Conservation (phyloP, 768 basidiomycete genomes). For the Mycena vulgaris region DNA sequence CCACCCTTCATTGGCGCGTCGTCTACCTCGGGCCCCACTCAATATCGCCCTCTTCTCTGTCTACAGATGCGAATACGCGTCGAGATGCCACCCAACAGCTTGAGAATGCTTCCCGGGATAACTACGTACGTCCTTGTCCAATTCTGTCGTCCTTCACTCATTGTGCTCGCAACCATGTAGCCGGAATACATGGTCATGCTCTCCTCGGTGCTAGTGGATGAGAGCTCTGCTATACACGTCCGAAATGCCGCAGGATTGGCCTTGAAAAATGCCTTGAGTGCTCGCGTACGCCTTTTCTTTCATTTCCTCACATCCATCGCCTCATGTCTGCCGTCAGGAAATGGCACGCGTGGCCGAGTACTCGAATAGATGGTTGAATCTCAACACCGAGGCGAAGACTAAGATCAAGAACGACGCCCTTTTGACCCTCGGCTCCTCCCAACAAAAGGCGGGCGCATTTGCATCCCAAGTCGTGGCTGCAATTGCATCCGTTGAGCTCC, state of each 20-base stretch:
- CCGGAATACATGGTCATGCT: constrained; percentile 95
- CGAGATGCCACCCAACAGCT: constrained; percentile 93
- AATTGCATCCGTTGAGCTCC: constrained; percentile 94
- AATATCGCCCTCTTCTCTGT: constrained; percentile 38
- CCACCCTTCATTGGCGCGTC: constrained; percentile 53
- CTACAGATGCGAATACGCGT: constrained; percentile 88
- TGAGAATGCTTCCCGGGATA: constrained; percentile 87
- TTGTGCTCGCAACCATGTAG: constrained; percentile 59
- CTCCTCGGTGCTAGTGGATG: constrained; percentile 86
- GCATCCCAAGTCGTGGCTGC: constrained; percentile 96
- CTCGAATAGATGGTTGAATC: constrained; percentile 85
- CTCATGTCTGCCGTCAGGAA: constrained; percentile 67
- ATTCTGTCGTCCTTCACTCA: constrained; percentile 33
- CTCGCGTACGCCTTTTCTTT: constrained; percentile 76
- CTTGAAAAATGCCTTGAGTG: constrained; percentile 94
- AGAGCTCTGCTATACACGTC: constrained; percentile 77
- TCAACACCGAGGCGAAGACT: constrained; percentile 74
- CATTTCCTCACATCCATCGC: constrained; percentile 38
- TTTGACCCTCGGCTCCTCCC: constrained; percentile 82
- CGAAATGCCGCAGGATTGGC: constrained; percentile 97
- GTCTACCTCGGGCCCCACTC: constrained; percentile 41
- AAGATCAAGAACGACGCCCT: constrained; percentile 94
- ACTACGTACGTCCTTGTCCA: constrained; percentile 79
- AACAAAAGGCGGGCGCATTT: constrained; percentile 83
- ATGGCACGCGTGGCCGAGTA: constrained; percentile 81